phyloP scores from a whole-genome alignment of 306 rosid genomes.

The Vicia sativa region DNA sequence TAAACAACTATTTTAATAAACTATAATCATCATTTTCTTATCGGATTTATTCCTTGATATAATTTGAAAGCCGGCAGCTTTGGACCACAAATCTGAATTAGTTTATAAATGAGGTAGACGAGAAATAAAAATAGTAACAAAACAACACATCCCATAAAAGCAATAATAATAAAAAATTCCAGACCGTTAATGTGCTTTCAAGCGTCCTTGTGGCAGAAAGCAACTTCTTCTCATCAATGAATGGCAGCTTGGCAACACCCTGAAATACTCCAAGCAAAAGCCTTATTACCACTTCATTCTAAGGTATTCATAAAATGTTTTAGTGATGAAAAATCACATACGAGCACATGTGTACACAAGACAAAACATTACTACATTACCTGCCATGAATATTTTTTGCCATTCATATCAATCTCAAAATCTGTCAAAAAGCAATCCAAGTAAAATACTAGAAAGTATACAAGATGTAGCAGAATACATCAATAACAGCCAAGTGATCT shows the following conservation, averaged over 20 bases:
- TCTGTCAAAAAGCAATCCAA: conserved; percentile 54
- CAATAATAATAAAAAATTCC: conserved; percentile 31
- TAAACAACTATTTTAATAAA: conserved; percentile 28
- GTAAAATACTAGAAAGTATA: conserved; percentile 19
- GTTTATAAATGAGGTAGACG: conserved; percentile 17
- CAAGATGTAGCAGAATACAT: conserved; percentile 32
- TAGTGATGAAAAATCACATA: not conserved
- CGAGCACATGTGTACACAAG: not conserved
- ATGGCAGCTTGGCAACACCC: conserved; percentile 98
- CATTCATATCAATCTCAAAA: conserved; percentile 98
- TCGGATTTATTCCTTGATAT: conserved; percentile 17
- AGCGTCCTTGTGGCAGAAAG: conserved; percentile 77
- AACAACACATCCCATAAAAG: conserved; percentile 7
- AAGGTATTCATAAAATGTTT: conserved; percentile 24
- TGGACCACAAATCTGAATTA: conserved; percentile 20
- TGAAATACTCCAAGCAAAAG: conserved; percentile 43
- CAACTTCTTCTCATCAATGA: conserved; percentile 87
- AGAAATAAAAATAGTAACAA: conserved; percentile 5
- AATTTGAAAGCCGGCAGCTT: conserved; percentile 24
- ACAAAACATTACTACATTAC: conserved; percentile 41
- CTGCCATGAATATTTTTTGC: conserved; percentile 97
- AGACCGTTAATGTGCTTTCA: conserved; percentile 84
- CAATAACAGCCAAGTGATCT: conserved; percentile 35
- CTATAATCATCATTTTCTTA: conserved; percentile 22
- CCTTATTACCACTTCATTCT: conserved; percentile 30